Conservation (phyloP, 192 early-diverging fungal genomes). For the Lunasporangiospora selenospora region DNA sequence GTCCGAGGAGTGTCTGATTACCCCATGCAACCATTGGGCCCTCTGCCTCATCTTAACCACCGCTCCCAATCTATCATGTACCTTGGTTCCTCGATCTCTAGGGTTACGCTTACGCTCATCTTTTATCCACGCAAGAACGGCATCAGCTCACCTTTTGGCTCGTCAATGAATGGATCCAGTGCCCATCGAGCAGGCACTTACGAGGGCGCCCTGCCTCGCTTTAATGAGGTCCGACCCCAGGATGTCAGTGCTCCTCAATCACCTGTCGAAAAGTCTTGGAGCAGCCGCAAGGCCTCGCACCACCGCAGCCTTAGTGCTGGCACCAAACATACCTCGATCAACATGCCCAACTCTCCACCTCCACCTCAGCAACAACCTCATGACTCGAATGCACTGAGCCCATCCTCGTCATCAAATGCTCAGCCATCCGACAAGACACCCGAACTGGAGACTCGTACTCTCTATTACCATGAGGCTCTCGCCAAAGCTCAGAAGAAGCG, state of each 20-base stretch:
- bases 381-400: no score
- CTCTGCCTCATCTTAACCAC: no score
- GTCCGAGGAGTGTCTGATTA: no score
- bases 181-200: background rate
- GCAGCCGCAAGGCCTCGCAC: background rate
- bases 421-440: background rate
- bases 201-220: background rate
- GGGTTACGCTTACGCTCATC: conserved; percentile 37
- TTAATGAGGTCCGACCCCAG: conserved; percentile 12
- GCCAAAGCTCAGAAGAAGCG: conserved; percentile 25
- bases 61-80: background rate
- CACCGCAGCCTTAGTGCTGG: conserved; percentile 9
- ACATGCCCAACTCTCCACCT: background rate
- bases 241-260: background rate
- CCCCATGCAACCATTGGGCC: no score
- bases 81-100: background rate
- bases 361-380: background rate
- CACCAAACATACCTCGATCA: background rate
- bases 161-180: conserved; percentile 2
- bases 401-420: background rate
- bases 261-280: background rate
- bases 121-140: conserved; percentile 39
- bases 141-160: conserved; percentile 13
- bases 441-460: conserved; percentile 8
- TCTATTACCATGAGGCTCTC: conserved; percentile 37